Evolutionary conservation across 2,329 filamentous ascomycete genomes (phyloP).

Genomic region (Penicillium hesseltinei): DNA sequence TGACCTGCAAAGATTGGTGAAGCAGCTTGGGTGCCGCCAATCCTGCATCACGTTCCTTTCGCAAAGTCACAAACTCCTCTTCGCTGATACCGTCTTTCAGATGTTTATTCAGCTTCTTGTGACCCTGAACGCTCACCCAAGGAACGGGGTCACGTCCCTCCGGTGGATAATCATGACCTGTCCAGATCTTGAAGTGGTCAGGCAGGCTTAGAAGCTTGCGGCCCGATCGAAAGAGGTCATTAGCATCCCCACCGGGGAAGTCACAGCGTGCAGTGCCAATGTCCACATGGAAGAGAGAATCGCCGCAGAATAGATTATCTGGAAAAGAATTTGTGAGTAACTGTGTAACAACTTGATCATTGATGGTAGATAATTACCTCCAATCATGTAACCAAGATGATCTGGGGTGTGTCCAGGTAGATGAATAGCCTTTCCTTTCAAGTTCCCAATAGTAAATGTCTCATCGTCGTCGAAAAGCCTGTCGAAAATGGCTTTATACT

Average conservation of each 20-base stretch:
- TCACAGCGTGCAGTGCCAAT: constrained; percentile 56
- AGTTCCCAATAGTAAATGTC: constrained; percentile 50
- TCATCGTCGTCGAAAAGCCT: constrained; percentile 57
- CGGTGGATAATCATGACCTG: constrained; percentile 56
- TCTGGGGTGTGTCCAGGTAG: constrained; percentile 64
- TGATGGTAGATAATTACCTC: constrained; percentile 28
- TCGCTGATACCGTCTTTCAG: constrained; percentile 44
- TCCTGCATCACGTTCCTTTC: constrained; percentile 45
- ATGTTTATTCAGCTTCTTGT: constrained; percentile 51
- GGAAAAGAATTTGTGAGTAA: constrained; percentile 10
- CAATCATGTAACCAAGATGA: constrained; percentile 61
- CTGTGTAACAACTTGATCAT: background rate
- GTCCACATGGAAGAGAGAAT: constrained; percentile 54
- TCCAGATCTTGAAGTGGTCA: constrained; percentile 51
- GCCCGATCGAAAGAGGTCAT: constrained; percentile 47
- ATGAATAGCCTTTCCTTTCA: constrained; percentile 53
- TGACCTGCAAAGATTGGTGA: constrained; percentile 54
- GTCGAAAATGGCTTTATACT: constrained; percentile 54
- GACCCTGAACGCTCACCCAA: constrained; percentile 48
- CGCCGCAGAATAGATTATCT: constrained; percentile 54
- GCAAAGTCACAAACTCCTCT: constrained; percentile 47
- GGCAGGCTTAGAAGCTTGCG: constrained; percentile 46
- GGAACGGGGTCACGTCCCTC: constrained; percentile 39
- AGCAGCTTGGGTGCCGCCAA: constrained; percentile 50
- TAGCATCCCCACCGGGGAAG: constrained; percentile 54